Evolutionary conservation across 75 land plant species (phyloP).

Genomic region (Isoetes taiwanensis): DNA sequence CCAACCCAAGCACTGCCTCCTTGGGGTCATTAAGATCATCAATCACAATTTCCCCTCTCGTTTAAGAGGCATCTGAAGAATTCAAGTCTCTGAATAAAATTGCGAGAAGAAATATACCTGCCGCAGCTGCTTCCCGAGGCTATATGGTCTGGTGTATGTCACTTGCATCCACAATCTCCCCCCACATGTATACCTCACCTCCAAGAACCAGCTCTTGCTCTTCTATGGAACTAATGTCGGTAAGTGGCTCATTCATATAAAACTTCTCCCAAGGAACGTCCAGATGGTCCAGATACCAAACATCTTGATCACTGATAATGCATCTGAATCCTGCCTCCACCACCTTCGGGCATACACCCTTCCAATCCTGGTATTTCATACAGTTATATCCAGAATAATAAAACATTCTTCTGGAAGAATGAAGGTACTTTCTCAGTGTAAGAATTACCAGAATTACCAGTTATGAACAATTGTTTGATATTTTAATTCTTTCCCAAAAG

Average conservation of each 20-base stretch:
- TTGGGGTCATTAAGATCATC: too few species aligned
- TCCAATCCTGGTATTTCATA: conserved; percentile 48
- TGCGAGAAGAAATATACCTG: too few species aligned
- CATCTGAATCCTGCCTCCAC: conserved; percentile 80
- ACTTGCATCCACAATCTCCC: conserved; percentile 81
- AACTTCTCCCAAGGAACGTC: conserved; percentile 72
- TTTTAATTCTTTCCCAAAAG: conserved; percentile 40
- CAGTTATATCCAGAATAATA: too few species aligned
- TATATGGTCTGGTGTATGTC: conserved; percentile 79
- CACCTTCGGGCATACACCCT: conserved; percentile 52
- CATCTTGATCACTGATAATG: conserved; percentile 76
- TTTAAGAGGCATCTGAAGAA: conserved; percentile 71
- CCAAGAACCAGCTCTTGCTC: conserved; percentile 71
- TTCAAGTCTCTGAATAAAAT: conserved; percentile 43
- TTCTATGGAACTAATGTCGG: conserved; percentile 30
- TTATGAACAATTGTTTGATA: conserved; percentile 74
- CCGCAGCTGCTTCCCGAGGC: conserved; percentile 99
- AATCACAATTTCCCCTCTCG: too few species aligned
- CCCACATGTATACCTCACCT: conserved; percentile 99
- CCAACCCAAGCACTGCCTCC: too few species aligned
- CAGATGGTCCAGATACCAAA: conserved; percentile 89
- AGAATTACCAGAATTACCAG: too few species aligned
- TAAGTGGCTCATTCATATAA: conserved; percentile 67
- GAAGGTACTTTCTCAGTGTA: too few species aligned
- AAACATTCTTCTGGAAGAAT: too few species aligned